Evolutionary conservation across 2,329 filamentous ascomycete genomes (phyloP).

Genomic region (Ustilaginoidea virens): DNA sequence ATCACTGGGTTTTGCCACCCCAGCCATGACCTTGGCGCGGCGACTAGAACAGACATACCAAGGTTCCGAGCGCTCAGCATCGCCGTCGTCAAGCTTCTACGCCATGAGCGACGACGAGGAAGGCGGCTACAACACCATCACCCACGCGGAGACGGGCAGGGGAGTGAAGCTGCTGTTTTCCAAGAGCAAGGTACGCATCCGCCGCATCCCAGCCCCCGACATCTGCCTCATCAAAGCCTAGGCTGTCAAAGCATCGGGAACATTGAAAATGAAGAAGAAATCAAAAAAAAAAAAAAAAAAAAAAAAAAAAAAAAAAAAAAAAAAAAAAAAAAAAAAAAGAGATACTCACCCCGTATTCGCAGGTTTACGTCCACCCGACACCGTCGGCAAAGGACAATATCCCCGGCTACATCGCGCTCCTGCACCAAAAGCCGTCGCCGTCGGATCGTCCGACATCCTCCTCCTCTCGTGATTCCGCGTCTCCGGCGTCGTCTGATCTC

Average conservation of each 20-base stretch:
- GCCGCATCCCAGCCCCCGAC: no score
- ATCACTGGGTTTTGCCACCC: no score
- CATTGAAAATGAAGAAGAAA: no score
- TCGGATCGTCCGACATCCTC: slow-evolving; percentile 22
- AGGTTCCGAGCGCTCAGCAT: slow-evolving; percentile 4
- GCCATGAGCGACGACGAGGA: slow-evolving; percentile 95
- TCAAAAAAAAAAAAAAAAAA: no score
- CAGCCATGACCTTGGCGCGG: slow-evolving; percentile 3
- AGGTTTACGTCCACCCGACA: slow-evolving; percentile 94
- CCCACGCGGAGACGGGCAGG: slow-evolving; percentile 57
- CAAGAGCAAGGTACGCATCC: slow-evolving; percentile 76
- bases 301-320: no score
- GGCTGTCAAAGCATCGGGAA: no score
- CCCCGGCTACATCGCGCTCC: slow-evolving; percentile 76
- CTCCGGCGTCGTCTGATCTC: slow-evolving; percentile 51
- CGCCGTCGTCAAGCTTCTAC: slow-evolving; percentile 12
- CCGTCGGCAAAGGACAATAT: slow-evolving; percentile 94
- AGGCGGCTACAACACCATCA: slow-evolving; percentile 86
- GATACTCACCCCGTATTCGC: slow-evolving; percentile 1
- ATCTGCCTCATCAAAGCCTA: no score
- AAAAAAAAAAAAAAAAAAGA: no score
- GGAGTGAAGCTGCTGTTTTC: slow-evolving; percentile 90
- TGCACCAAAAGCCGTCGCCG: slow-evolving; percentile 63
- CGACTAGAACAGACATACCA: not conserved
- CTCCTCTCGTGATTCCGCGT: slow-evolving; percentile 16